Percentiles rank a stretch among this genome's conserved stretches.
phyloP scores from a whole-genome alignment of 257 asterid species.

The Lavandula angustifolia region DNA sequence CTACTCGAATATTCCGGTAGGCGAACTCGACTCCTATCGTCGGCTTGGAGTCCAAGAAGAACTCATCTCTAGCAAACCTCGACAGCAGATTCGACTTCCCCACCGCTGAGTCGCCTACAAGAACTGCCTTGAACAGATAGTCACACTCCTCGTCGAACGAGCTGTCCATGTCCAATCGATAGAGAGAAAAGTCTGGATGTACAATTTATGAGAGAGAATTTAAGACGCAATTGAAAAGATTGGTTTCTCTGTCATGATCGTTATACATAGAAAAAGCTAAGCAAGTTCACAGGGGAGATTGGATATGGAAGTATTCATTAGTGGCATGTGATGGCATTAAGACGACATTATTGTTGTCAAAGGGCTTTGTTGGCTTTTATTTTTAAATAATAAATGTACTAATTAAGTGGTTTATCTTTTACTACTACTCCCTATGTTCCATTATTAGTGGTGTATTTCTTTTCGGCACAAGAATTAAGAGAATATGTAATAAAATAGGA shows the following conservation, averaged over 20 bases:
- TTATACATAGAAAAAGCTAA: slow-evolving; percentile 24
- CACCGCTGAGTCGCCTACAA: slow-evolving; percentile 84
- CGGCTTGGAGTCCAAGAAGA: slow-evolving; percentile 75
- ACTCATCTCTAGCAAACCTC: slow-evolving; percentile 67
- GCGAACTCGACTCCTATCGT: slow-evolving; percentile 92
- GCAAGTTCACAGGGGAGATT: slow-evolving; percentile 35
- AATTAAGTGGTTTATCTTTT: not conserved
- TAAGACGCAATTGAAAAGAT: not conserved
- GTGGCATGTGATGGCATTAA: slow-evolving; percentile 56
- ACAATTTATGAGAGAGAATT: too few relatives aligned
- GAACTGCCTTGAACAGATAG: slow-evolving; percentile 77
- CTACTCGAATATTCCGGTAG: slow-evolving; percentile 62
- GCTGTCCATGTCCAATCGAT: slow-evolving; percentile 40
- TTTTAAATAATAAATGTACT: not conserved
- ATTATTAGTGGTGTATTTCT: too few relatives aligned
- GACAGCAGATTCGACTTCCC: slow-evolving; percentile 79
- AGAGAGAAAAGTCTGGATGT: not conserved
- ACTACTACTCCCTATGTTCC: too few relatives aligned
- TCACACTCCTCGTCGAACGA: slow-evolving; percentile 85
- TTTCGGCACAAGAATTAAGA: too few relatives aligned
- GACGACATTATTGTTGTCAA: slow-evolving; percentile 40
- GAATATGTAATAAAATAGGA: too few relatives aligned
- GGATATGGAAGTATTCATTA: slow-evolving; percentile 36
- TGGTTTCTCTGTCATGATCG: slow-evolving; percentile 26
- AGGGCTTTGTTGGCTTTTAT: slow-evolving; percentile 27